Evolutionary conservation across 2,329 filamentous ascomycete species (phyloP).

Genomic region (Hypoxylon sp.): DNA sequence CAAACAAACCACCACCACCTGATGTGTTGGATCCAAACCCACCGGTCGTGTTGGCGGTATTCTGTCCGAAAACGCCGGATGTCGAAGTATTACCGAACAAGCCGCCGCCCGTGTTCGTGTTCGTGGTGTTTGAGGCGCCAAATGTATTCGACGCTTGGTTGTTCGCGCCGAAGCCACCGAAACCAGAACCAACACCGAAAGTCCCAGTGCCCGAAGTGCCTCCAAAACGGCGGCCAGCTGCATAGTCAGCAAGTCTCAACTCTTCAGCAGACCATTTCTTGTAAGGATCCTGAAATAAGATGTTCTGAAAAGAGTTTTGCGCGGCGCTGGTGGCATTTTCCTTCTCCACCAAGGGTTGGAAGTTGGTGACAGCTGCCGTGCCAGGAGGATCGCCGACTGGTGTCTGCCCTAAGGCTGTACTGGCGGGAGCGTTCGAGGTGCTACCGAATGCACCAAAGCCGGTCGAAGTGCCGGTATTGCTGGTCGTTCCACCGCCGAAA

Average conservation of each 20-base stretch:
- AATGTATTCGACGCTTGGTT: constrained; percentile 54
- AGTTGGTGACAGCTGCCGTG: constrained; percentile 75
- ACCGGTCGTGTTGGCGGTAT: constrained; percentile 41
- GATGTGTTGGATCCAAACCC: constrained; percentile 50
- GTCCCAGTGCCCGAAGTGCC: constrained; percentile 87
- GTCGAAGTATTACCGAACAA: constrained; percentile 57
- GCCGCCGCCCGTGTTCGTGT: constrained; percentile 53
- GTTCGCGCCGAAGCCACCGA: constrained; percentile 64
- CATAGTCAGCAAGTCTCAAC: constrained; percentile 87
- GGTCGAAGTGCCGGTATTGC: constrained; percentile 42
- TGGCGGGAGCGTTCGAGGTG: constrained; percentile 60
- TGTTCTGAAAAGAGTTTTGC: constrained; percentile 80
- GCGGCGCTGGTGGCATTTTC: constrained; percentile 69
- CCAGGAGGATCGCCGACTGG: constrained; percentile 74
- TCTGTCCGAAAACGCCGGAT: constrained; percentile 50
- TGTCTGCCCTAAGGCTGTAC: constrained; percentile 63
- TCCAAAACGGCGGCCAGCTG: constrained; percentile 85
- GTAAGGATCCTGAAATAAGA: constrained; percentile 84
- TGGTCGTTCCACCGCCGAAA: constrained; percentile 61
- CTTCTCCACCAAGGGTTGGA: constrained; percentile 80
- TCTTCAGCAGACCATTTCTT: constrained; percentile 93
- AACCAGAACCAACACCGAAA: constrained; percentile 77
- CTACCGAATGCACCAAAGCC: constrained; percentile 57
- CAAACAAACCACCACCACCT: constrained; percentile 58
- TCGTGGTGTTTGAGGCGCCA: constrained; percentile 50